These are phyloP conservation scores for Pyrus communis DNA, from an alignment of 306 rosid species.

Conservation along the genomic window DNA sequence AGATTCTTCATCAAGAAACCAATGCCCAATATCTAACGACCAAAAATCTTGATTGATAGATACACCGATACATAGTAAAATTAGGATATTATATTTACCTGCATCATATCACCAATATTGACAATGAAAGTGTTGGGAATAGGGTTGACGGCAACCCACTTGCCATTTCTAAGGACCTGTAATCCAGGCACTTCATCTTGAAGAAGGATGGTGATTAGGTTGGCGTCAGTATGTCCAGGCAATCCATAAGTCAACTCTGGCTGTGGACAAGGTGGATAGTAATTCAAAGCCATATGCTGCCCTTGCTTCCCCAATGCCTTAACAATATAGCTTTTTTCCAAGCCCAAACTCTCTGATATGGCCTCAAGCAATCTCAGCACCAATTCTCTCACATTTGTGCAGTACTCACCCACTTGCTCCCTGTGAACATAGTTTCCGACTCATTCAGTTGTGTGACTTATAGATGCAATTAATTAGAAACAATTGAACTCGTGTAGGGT, in stretches of 20 bases:
- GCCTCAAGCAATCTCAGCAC: constrained; percentile 31
- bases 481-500: background rate
- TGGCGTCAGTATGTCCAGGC: constrained; percentile 44
- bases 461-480: background rate
- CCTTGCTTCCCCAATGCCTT: constrained; percentile 37
- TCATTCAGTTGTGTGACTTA: background rate
- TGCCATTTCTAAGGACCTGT: constrained; percentile 36
- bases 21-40: background rate
- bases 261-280: constrained; percentile 48
- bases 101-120: constrained; percentile 53
- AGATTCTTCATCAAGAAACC: background rate
- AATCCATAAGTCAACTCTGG: constrained; percentile 52
- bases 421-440: background rate
- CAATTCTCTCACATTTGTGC: constrained; percentile 29
- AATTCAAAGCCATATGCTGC: constrained; percentile 52
- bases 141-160: constrained; percentile 40
- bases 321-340: constrained; percentile 14
- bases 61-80: background rate
- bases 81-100: constrained; percentile 19
- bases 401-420: constrained; percentile 29
- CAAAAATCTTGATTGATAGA: background rate
- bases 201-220: constrained; percentile 41
- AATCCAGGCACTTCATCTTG: constrained; percentile 51
- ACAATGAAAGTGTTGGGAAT: constrained; percentile 41
- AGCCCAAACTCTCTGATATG: constrained; percentile 44